Conservation (phyloP, 495 filamentous ascomycete species). For the Emericellopsis terricola region DNA sequence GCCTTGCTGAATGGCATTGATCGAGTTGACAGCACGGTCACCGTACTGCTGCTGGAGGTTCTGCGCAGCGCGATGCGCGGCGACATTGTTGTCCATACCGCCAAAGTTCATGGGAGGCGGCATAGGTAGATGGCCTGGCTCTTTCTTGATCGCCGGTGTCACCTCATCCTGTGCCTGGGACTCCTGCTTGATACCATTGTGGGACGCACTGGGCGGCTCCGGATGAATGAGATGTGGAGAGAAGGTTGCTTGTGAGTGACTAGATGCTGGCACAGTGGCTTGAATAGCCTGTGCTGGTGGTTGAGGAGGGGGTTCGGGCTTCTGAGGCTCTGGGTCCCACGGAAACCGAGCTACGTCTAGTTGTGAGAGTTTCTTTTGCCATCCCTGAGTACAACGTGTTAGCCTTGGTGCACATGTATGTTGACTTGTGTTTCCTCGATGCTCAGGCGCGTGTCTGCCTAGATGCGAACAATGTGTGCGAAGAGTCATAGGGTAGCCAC, state of each 20-base stretch:
- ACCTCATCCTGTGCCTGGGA: constrained; percentile 4
- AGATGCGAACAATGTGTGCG: no score
- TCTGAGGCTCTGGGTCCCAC: constrained; percentile 95
- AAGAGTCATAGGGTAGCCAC: no score
- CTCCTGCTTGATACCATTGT: constrained; percentile 19
- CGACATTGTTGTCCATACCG: constrained; percentile 15
- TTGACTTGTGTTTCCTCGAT: no score
- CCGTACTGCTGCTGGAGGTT: constrained; percentile 56
- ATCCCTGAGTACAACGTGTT: constrained; percentile 41
- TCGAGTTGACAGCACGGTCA: constrained; percentile 46
- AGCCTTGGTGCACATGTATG: no score
- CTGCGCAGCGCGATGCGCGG: constrained; percentile 47
- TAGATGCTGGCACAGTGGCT: constrained; percentile 16
- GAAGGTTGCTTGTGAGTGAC: constrained; percentile 14
- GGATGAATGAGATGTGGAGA: constrained; percentile 21
- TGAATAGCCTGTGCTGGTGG: constrained; percentile 17
- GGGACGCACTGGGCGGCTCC: constrained; percentile 18
- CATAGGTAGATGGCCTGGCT: constrained; percentile 10
- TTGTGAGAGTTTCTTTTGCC: constrained; percentile 77
- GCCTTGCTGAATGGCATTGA: constrained; percentile 27
- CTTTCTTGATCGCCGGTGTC: constrained; percentile 9
- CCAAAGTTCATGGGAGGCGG: constrained; percentile 4
- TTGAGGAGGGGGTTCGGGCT: constrained; percentile 29
- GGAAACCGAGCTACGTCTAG: constrained; percentile 75
- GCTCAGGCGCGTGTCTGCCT: no score